A percentile compares a stretch with the other conserved stretches of the same genome.
These are phyloP conservation scores for Excoecaria agallocha DNA, from an alignment of 345 rosid genomes.

Conservation along the genomic window DNA sequence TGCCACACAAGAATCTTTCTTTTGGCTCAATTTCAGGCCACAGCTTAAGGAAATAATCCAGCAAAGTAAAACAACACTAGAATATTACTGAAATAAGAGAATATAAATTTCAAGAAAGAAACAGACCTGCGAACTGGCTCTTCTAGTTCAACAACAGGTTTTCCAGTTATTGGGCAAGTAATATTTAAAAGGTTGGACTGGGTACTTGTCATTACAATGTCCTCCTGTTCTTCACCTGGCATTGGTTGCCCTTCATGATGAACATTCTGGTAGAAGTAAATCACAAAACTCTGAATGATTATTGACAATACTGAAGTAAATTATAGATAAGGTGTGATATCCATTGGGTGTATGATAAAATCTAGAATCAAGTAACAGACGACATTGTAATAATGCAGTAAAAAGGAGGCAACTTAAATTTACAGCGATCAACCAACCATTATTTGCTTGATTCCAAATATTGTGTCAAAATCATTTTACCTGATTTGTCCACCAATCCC, in stretches of 20 bases:
- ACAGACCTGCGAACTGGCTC: slow-evolving; percentile 88
- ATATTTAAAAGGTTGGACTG: slow-evolving; percentile 68
- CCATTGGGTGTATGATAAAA: background rate
- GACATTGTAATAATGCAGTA: background rate
- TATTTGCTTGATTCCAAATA: background rate
- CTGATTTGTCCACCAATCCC: background rate
- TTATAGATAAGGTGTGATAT: background rate
- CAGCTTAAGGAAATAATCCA: background rate
- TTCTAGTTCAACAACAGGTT: slow-evolving; percentile 59
- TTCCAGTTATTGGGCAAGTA: slow-evolving; percentile 80
- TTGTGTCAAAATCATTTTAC: background rate
- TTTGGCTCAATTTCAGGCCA: background rate
- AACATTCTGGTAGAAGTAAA: slow-evolving; percentile 57
- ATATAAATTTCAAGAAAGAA: slow-evolving; percentile 1
- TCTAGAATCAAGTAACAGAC: background rate
- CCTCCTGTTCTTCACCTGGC: slow-evolving; percentile 96
- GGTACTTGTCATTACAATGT: slow-evolving; percentile 78
- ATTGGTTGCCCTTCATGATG: slow-evolving; percentile 81
- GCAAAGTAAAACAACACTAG: background rate
- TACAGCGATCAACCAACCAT: background rate
- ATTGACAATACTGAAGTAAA: background rate
- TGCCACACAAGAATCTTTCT: background rate
- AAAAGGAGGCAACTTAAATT: background rate
- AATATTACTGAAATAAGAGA: background rate
- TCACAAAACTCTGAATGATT: slow-evolving; percentile 2